Evolutionary conservation across 495 filamentous ascomycete species (phyloP), one percentile per base, ranked within the genome.

Genomic region (Amniculicola lignicola): DNA sequence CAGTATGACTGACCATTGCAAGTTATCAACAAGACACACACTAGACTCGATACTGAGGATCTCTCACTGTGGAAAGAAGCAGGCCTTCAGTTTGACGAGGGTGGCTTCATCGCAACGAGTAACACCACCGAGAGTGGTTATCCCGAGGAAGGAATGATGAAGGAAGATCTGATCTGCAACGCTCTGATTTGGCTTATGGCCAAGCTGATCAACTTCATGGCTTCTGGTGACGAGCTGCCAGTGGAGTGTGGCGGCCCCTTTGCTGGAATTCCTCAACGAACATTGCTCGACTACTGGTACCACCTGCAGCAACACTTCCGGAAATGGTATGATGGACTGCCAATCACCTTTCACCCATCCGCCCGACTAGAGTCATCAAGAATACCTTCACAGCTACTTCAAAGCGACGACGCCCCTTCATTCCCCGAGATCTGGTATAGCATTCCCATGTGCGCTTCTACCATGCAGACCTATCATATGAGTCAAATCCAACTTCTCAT

Each of bases 401-500:
- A 62, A 45, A 68, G 70, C 41, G 53, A 43, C 21, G 68, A 68
- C 28, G 71, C 73, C 16, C 45, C 60, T 22, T 68, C 75, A 0
- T 73, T 86, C 45, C 73, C 77, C 1, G 82, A 84, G 66, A 72
- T 81, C 16, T 86, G 82, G 82, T 78, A 79, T 60, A 81, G 78
- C 54, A 72, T 81, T 2, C 77, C 81, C 2, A 82, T 84, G 75
- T 84, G 80, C 68, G 78, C 77, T 0, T 81, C 80, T 3, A 78
- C 78, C 9, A 83, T 84, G 79, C 82, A 84, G 62, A 75, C 75
- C 54, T 86, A 82, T 61, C 81, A 86, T 59, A 82, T 86, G 77
- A 78, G 79, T 0, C 79, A 78, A 38, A 82, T 82, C 25, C 70
- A 84, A 36, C 69, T 86, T 11, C 72, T 83, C 9, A 76, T 82